These are phyloP conservation scores for Termitomyces sp. DNA, from an alignment of 768 basidiomycete genomes.

Conservation along the genomic window DNA sequence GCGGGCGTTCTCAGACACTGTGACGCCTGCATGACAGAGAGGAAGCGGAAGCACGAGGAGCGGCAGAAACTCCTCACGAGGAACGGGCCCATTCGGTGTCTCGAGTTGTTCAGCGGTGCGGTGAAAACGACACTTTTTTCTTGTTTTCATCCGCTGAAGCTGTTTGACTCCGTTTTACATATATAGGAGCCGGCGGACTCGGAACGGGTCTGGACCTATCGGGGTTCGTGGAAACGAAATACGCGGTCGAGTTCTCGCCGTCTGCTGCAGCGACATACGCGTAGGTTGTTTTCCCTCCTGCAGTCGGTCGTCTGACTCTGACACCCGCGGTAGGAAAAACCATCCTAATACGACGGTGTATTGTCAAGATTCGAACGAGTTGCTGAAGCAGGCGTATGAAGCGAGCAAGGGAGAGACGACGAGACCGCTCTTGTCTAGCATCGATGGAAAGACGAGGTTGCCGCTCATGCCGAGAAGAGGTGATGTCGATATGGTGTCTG, in stretches of 20 bases:
- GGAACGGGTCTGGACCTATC: constrained; percentile 63
- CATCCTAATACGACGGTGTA: constrained; percentile 58
- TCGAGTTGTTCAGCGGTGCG: constrained; percentile 70
- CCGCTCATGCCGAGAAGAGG: constrained; percentile 50
- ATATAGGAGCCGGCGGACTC: constrained; percentile 67
- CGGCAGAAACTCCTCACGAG: constrained; percentile 24
- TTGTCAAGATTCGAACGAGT: constrained; percentile 56
- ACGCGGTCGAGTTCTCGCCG: constrained; percentile 63
- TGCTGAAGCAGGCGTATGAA: constrained; percentile 57
- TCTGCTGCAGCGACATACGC: constrained; percentile 60
- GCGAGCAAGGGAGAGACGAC: constrained; percentile 35
- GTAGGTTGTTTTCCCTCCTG: constrained; percentile 26
- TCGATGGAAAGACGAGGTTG: constrained; percentile 30
- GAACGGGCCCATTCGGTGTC: constrained; percentile 44
- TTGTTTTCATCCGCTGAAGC: background rate
- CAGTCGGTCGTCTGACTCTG: constrained; percentile 1
- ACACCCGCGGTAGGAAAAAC: constrained; percentile 42
- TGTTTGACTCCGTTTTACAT: background rate
- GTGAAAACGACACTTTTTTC: background rate
- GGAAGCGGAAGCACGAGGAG: constrained; percentile 23
- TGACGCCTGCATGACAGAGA: constrained; percentile 30
- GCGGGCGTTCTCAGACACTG: constrained; percentile 31
- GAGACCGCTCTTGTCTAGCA: constrained; percentile 30
- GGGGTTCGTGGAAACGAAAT: constrained; percentile 56
- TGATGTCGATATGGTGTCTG: constrained; percentile 68